Evolutionary conservation across 2,329 filamentous ascomycete genomes (phyloP).

Genomic region (Purpureocillium takamizusanense): DNA sequence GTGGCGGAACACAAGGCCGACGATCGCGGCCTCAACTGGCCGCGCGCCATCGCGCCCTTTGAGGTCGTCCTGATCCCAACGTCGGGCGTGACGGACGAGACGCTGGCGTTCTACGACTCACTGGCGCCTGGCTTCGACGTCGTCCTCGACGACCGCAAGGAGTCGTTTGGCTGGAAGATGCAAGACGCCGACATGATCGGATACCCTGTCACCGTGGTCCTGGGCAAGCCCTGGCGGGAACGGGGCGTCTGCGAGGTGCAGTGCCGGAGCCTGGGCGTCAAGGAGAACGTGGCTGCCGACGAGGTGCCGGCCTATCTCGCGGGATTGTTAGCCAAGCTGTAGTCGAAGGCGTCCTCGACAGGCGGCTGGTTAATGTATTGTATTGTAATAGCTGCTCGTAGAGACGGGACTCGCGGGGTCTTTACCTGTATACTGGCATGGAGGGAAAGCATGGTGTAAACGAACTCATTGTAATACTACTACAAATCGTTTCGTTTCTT

Average conservation of each 20-base stretch:
- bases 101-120: slow-evolving; percentile 53
- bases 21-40: slow-evolving; percentile 74
- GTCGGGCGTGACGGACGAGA: slow-evolving; percentile 35
- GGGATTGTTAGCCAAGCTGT: slow-evolving; percentile 39
- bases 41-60: slow-evolving; percentile 75
- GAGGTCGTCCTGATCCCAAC: slow-evolving; percentile 59
- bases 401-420: no score
- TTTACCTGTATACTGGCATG: no score
- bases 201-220: slow-evolving; percentile 72
- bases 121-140: slow-evolving; percentile 40
- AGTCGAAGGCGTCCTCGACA: slow-evolving; percentile 8
- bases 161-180: slow-evolving; percentile 73
- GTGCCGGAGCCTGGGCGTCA: slow-evolving; percentile 58
- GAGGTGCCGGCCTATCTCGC: slow-evolving; percentile 34
- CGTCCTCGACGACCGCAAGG: slow-evolving; percentile 64
- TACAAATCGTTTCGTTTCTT: no score
- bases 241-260: slow-evolving; percentile 64
- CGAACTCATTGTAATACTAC: no score
- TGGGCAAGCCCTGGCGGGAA: slow-evolving; percentile 62
- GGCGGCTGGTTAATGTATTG: no score
- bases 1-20: slow-evolving; percentile 71
- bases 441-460: no score
- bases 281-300: slow-evolving; percentile 46
- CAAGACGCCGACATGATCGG: slow-evolving; percentile 84
- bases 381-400: no score